Base-by-base conservation (phyloP, 2,329 filamentous ascomycete species). In the Cladosporium velox region DNA sequence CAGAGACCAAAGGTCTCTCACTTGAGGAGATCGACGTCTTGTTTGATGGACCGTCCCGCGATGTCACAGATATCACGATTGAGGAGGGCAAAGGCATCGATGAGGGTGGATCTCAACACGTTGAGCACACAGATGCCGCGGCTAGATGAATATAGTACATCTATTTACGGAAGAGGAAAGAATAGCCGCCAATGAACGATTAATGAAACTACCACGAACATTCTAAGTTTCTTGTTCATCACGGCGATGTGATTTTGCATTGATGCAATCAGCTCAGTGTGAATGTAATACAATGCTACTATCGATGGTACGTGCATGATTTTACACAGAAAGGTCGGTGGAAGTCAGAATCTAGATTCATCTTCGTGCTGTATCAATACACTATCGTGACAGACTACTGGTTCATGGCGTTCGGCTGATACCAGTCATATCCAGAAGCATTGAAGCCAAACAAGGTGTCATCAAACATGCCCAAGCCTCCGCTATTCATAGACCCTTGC, bases 41-140 rank as follows among this genome's bases (percentile, higher is more conserved):
- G 74, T 80, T 86, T 77, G 78, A 81, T 66, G 81, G 85, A 71
- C 78, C 78, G 2, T 77, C 74, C 18, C 82, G 83, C 2, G 57
- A 30, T 24, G 4, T 30, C 15, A 30, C 76, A 82, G 55, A 71
- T 66, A 28, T 75, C 72, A 44, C 70, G 70, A 28, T 69, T 64
- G 21, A 78, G 75, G 75, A 70, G 65, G 32, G 71, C 72, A 21
- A 67, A 68, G 11, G 70, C 24, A 52, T 57, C 7, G 47, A 54
- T 28, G 58, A 60, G n/a, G 55, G 21, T 26, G 21, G n/a, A 18
- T 51, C 59, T 6, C 30, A 35, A 49, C 59, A 62, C 18, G 47
- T 62, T 8, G 59, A 62, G 32, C 28, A 21, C n/a, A 55, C 52
- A n/a, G 32, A 30, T 34, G 52, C 28, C 18, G 52, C 12, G 28